Base-by-base conservation (phyloP, 371 early-diverging fungal species). In the Rhizomucor pusillus region DNA sequence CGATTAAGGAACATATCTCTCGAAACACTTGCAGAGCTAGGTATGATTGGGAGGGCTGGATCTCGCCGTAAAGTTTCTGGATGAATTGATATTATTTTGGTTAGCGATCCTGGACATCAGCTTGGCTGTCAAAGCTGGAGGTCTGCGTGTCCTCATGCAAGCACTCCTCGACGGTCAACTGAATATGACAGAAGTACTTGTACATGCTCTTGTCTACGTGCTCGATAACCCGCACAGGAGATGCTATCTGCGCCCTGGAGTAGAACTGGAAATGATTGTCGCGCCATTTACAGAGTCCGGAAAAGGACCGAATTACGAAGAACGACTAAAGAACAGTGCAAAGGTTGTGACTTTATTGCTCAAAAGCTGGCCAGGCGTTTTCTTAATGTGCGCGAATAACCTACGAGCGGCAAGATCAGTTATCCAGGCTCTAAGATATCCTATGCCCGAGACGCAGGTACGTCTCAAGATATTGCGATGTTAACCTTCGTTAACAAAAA, bases 1-100 rank as follows among this genome's bases (percentile, higher is more conserved):
- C 82, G 82, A 51, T 62, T 91, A 39, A 65, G 92, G 46, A 82
- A 80, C 52, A 77, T 90, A 3, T 86, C 88, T 41, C 50, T 92
- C 11, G 90, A 91, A 47, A 91, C 90, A 1, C 58, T 93, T 14
- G 86, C 89, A 46, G 94, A 93, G 68, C 64, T 90, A 44, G 77
- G 90, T 91, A 79, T 46, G 62, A 45, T 45, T 14, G 41, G 11
- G 20, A 23, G 18, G 6, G 20, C 44, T 25, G 5, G 18, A 20
- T 1, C 13, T 5, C 12, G 29, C 3, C 10, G 41, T 24, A 14
- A 46, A 19, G 12, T 29, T 20, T 19, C 2, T 14, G 24, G 5
- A 50, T 44, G 18, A 23, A 20, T n/a, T 12, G 19, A 20, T 24
- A 25, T 39, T 12, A n/a, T 9, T 51, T 12, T 3, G 35, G 19